phyloP scores from a whole-genome alignment of 202 grass and related monocot species.

The Eragrostis tef region DNA sequence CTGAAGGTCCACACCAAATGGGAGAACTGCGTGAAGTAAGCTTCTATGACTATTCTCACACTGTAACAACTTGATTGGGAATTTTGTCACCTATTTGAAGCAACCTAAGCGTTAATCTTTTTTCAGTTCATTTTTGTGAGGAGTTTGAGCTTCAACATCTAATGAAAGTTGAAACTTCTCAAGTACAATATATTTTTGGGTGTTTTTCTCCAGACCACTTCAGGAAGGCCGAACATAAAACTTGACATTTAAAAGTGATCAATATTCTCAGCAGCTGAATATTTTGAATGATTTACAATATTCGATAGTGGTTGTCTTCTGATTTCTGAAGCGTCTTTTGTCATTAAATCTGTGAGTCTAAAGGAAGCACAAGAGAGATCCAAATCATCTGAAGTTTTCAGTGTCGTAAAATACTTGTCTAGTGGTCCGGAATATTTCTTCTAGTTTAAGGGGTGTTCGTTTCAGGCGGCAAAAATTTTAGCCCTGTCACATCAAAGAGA shows the following conservation, averaged over 20 bases:
- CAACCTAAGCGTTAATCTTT: conserved; percentile 20
- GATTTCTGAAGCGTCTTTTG: no score
- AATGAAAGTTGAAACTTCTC: no score
- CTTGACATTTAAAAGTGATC: not conserved
- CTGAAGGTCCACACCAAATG: conserved; percentile 64
- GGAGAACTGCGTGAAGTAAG: conserved; percentile 73
- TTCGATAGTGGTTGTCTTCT: conserved; percentile 12
- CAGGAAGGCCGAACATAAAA: conserved; percentile 19
- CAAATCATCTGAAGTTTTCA: not conserved
- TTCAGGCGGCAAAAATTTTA: no score
- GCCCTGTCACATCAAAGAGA: no score
- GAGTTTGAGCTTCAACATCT: conserved; percentile 1
- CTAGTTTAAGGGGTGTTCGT: no score
- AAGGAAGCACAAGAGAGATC: not conserved
- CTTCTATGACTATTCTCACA: conserved; percentile 19
- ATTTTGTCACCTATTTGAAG: conserved; percentile 33
- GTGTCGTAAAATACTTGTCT: not conserved
- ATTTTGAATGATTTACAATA: not conserved
- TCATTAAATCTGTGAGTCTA: not conserved
- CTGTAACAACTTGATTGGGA: conserved; percentile 29
- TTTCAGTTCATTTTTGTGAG: not conserved
- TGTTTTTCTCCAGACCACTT: conserved; percentile 4
- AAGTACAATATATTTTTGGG: conserved; percentile 27
- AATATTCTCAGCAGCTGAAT: conserved; percentile 34
- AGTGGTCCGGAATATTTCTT: not conserved